A percentile compares a stretch with the other conserved stretches of the same genome.
These are phyloP conservation scores for Intubia oerlemansii DNA, from an alignment of 2,329 filamentous ascomycete species.

Conservation along the genomic window DNA sequence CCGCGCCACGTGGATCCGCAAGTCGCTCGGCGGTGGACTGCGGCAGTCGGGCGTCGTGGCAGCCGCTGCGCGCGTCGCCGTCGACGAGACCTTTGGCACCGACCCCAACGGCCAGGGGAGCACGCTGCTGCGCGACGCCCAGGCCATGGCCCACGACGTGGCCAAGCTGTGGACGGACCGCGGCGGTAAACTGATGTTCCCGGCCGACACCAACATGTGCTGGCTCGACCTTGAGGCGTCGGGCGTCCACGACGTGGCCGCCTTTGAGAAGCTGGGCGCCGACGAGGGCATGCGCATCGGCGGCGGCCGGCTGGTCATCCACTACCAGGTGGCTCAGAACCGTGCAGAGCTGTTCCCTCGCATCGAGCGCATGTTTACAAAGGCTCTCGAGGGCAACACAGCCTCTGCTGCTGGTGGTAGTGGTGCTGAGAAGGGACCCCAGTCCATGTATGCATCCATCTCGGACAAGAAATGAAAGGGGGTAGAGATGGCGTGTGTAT, in stretches of 20 bases:
- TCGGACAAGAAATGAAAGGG: too few species aligned
- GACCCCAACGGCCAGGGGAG: constrained; percentile 34
- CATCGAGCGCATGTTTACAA: constrained; percentile 32
- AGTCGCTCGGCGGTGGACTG: constrained; percentile 60
- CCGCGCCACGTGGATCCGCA: constrained; percentile 54
- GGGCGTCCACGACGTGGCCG: constrained; percentile 19
- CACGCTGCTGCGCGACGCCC: constrained; percentile 37
- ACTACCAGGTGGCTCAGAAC: constrained; percentile 40
- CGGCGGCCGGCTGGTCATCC: constrained; percentile 22
- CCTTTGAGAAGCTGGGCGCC: constrained; percentile 18
- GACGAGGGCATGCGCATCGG: constrained; percentile 21
- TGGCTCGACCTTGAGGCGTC: constrained; percentile 55
- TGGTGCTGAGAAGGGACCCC: too few species aligned
- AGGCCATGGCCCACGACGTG: constrained; percentile 40
- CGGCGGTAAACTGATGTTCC: constrained; percentile 46
- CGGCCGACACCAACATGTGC: constrained; percentile 80
- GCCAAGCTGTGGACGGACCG: constrained; percentile 40
- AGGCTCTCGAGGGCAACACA: constrained; percentile 4
- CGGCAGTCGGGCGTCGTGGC: constrained; percentile 58
- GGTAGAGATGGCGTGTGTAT: too few species aligned
- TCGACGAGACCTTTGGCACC: constrained; percentile 56
- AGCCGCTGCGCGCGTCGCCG: constrained; percentile 52
- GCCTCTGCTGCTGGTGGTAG: too few species aligned
- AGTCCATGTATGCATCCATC: too few species aligned
- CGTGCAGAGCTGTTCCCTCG: constrained; percentile 35